Percentiles rank a stretch among this genome's conserved stretches.
Evolutionary conservation across 2,329 filamentous ascomycete species (phyloP).

Genomic region (Penicillium vulpinum): DNA sequence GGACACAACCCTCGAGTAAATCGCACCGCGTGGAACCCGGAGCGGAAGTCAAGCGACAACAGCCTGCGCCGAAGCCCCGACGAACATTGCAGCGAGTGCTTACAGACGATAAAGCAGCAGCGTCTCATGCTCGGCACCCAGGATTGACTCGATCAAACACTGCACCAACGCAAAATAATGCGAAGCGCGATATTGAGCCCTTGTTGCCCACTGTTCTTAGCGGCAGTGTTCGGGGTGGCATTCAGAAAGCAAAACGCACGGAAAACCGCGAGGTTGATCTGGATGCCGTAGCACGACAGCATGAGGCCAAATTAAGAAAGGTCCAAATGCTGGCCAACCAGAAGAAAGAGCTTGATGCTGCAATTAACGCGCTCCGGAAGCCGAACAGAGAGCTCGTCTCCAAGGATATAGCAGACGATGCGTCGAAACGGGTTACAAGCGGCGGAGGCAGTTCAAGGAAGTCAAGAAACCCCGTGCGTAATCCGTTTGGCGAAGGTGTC

Average conservation of each 20-base stretch:
- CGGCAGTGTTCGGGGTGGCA: slow-evolving; percentile 43
- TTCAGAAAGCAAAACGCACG: slow-evolving; percentile 47
- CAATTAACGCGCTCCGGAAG: slow-evolving; percentile 49
- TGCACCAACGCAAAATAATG: slow-evolving; percentile 39
- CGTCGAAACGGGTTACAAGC: slow-evolving; percentile 36
- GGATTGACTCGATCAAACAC: slow-evolving; percentile 46
- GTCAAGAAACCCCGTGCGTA: slow-evolving; percentile 44
- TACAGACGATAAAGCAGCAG: slow-evolving; percentile 44
- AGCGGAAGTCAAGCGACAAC: slow-evolving; percentile 32
- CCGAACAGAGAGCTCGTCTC: slow-evolving; percentile 50
- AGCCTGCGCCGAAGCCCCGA: slow-evolving; percentile 29
- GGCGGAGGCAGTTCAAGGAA: slow-evolving; percentile 38
- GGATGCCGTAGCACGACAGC: slow-evolving; percentile 45
- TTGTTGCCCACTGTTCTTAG: slow-evolving; percentile 35
- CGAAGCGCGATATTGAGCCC: slow-evolving; percentile 46
- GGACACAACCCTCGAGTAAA: slow-evolving; percentile 32
- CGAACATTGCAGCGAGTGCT: slow-evolving; percentile 48
- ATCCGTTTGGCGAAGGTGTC: slow-evolving; percentile 44
- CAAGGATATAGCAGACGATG: slow-evolving; percentile 47
- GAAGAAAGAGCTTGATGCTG: slow-evolving; percentile 51
- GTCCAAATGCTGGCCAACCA: slow-evolving; percentile 48
- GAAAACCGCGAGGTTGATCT: slow-evolving; percentile 53
- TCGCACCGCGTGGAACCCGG: slow-evolving; percentile 33
- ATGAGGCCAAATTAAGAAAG: slow-evolving; percentile 49
- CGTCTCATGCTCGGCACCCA: slow-evolving; percentile 37